Percentiles rank a stretch among this genome's conserved stretches.
phyloP scores from a whole-genome alignment of 768 basidiomycete genomes.

The Neoboletus subvelutipes region DNA sequence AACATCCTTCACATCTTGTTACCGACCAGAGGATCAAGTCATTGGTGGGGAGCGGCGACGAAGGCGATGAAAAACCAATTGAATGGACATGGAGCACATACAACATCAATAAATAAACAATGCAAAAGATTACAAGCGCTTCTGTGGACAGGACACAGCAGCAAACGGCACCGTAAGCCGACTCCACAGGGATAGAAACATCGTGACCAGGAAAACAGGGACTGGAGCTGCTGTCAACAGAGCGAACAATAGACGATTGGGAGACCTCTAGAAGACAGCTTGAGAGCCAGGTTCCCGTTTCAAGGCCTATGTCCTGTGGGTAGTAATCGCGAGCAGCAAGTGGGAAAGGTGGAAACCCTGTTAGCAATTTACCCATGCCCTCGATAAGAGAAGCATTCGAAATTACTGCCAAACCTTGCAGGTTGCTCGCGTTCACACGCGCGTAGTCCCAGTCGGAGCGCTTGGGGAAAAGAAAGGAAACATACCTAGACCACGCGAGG shows the following conservation, averaged over 20 bases:
- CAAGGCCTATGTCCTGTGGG: slow-evolving; percentile 26
- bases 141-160: slow-evolving; percentile 30
- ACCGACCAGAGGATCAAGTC: slow-evolving; percentile 32
- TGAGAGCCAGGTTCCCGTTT: slow-evolving; percentile 20
- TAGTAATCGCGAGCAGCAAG: slow-evolving; percentile 26
- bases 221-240: slow-evolving; percentile 20
- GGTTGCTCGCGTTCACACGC: slow-evolving; percentile 33
- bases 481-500: slow-evolving; percentile 99
- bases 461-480: slow-evolving; percentile 42
- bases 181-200: slow-evolving; percentile 25
- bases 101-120: slow-evolving; percentile 35
- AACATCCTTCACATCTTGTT: slow-evolving; percentile 96
- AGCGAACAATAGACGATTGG: slow-evolving; percentile 24
- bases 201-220: slow-evolving; percentile 25
- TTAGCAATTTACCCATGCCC: slow-evolving; percentile 27
- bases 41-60: slow-evolving; percentile 26
- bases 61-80: slow-evolving; percentile 10
- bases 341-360: slow-evolving; percentile 10
- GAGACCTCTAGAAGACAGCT: slow-evolving; percentile 20
- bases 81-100: slow-evolving; percentile 33
- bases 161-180: slow-evolving; percentile 11
- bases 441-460: slow-evolving; percentile 33
- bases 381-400: slow-evolving; percentile 20
- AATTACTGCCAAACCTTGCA: slow-evolving; percentile 29
- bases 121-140: slow-evolving; percentile 32